Base-by-base conservation (phyloP, 495 filamentous ascomycete genomes). In the Staphylotrichum tortipilum region DNA sequence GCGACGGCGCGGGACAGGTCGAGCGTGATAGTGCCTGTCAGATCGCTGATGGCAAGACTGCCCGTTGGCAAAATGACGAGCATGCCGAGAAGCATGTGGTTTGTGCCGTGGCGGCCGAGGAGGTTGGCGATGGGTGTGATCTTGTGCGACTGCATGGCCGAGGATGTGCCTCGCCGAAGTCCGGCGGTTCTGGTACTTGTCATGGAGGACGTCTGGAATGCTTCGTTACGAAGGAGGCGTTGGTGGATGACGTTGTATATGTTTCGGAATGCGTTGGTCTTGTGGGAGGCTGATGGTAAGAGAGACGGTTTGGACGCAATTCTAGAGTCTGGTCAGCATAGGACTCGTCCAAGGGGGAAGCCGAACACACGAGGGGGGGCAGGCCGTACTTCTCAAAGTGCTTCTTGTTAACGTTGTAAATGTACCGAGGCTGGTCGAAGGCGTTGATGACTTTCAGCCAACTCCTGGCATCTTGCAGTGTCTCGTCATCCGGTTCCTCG, bases 61-160 rank as follows among this genome's bases (percentile, higher is more conserved):
- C 94, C 94, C 0, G 89, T 86, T 0, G 94, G 89, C 2, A 89
- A 80, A 30, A 88, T 72, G 3, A 82, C 79, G 6, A 98, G 76
- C 57, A 95, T 71, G 1, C 90, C 92, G 10, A 98, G 78, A 10
- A 97, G 78, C 58, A 98, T 78, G 73, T 97, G 90, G 34, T 78
- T 83, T 36, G 77, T 85, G 18, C 88, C 88, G 57, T 81, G 88
- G 44, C 94, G 85, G 39, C 92, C 92, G 4, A 98, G 82, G 15
- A 98, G 74, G 68, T 97, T 96, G 23, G 91, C 82, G 48, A 98
- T 88, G 7, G 89, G 87, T 0, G 92, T 97, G 35, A 98, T 78
- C 59, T 88, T 94, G 69, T 94, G 89, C 12, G 81, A 79, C 56
- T 88, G 78, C 49, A 79, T 76, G 2, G 54, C 45, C 19, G 61